Conservation (phyloP, 2,329 filamentous ascomycete species). For the Allantophomopsis cytisporea region DNA sequence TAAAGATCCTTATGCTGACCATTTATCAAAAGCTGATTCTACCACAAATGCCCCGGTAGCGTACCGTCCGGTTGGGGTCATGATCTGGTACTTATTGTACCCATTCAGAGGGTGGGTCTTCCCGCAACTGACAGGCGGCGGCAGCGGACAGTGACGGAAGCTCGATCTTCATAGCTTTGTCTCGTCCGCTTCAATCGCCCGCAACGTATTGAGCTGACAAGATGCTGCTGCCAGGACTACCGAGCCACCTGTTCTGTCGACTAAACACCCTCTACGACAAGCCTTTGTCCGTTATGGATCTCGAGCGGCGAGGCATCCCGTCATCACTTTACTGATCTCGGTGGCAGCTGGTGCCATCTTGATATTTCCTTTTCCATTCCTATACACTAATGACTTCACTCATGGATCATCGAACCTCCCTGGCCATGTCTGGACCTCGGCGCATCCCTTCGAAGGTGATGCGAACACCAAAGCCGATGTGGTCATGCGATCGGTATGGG, state of each 20-base stretch:
- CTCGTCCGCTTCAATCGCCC: slow-evolving; percentile 3
- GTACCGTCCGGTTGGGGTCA: slow-evolving; percentile 30
- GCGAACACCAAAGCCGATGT: slow-evolving; percentile 46
- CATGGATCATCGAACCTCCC: slow-evolving; percentile 60
- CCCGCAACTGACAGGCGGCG: not conserved
- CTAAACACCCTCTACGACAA: slow-evolving; percentile 50
- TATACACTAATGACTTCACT: slow-evolving; percentile 59
- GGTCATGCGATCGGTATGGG: slow-evolving; percentile 72
- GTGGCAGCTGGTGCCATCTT: slow-evolving; percentile 56
- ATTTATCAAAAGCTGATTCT: no score
- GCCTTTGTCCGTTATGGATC: slow-evolving; percentile 57
- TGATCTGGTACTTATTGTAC: slow-evolving; percentile 72
- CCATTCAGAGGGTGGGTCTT: slow-evolving; percentile 58
- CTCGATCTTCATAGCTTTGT: not conserved
- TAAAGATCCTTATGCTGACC: no score
- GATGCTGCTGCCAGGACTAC: slow-evolving; percentile 42
- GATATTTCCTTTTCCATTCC: slow-evolving; percentile 62
- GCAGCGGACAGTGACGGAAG: no score
- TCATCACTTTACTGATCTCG: slow-evolving; percentile 61
- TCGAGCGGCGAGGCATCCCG: slow-evolving; percentile 59
- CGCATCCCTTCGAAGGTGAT: slow-evolving; percentile 44
- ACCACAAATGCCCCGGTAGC: no score
- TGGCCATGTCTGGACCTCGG: slow-evolving; percentile 71
- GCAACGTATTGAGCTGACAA: not conserved
- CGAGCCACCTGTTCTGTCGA: slow-evolving; percentile 52